A percentile compares a stretch with the other conserved stretches of the same genome.
Conservation (phyloP, 352 stramenopile genomes). For the Globisporangium mamillatum region DNA sequence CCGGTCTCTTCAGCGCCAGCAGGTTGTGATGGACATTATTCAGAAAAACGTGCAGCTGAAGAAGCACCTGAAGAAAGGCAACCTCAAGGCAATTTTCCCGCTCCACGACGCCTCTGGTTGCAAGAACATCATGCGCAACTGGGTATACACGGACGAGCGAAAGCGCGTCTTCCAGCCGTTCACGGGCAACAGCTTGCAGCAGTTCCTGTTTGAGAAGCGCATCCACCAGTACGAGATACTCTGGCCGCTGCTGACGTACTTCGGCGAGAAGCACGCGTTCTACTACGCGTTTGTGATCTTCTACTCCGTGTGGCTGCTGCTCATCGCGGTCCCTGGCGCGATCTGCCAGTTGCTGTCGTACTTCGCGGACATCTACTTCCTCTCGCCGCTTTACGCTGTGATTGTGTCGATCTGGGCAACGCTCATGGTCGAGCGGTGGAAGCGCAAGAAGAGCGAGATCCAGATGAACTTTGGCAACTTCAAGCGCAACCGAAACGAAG, state of each 20-base stretch:
- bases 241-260: slow-evolving; percentile 78
- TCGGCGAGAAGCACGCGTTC: slow-evolving; percentile 80
- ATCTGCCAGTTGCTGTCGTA: slow-evolving; percentile 52
- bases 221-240: slow-evolving; percentile 75
- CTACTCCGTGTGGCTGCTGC: slow-evolving; percentile 68
- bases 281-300: slow-evolving; percentile 78
- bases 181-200: slow-evolving; percentile 33
- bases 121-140: slow-evolving; percentile 62
- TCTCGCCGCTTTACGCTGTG: slow-evolving; percentile 57
- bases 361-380: slow-evolving; percentile 24
- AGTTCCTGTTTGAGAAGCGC: slow-evolving; percentile 63
- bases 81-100: slow-evolving; percentile 62
- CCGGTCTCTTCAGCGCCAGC: slow-evolving; percentile 68
- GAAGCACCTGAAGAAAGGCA: slow-evolving; percentile 49
- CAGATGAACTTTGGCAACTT: slow-evolving; percentile 79
- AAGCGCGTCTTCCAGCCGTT: slow-evolving; percentile 59
- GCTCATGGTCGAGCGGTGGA: slow-evolving; percentile 87
- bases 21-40: slow-evolving; percentile 74
- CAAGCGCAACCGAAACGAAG: slow-evolving; percentile 52
- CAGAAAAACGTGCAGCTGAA: slow-evolving; percentile 68
- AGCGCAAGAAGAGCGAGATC: slow-evolving; percentile 83
- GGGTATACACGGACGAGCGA: slow-evolving; percentile 38
- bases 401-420: slow-evolving; percentile 86
- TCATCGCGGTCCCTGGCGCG: slow-evolving; percentile 46
- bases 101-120: slow-evolving; percentile 61